Evolutionary conservation across 2,329 filamentous ascomycete genomes (phyloP).

Genomic region (Trichoderma simmonsii): DNA sequence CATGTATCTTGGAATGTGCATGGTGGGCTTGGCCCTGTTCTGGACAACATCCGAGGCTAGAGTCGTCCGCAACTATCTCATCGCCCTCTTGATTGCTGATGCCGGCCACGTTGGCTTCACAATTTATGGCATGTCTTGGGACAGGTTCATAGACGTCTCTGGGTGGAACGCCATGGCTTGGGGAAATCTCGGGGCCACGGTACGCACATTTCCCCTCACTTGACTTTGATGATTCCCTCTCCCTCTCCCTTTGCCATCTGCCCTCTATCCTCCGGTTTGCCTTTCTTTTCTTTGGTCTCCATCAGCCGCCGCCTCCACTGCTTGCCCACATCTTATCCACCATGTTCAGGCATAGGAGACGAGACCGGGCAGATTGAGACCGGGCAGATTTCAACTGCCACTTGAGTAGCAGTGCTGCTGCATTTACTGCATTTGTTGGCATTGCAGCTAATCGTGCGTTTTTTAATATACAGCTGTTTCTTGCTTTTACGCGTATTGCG

Average conservation of each 20-base stretch:
- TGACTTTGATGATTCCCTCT: neutral
- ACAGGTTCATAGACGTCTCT: constrained; percentile 49
- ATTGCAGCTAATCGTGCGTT: constrained; percentile 4
- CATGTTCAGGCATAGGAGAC: neutral
- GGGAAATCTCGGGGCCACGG: constrained; percentile 68
- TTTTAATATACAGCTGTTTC: constrained; percentile 40
- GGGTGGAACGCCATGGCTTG: constrained; percentile 69
- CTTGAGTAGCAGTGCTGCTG: neutral
- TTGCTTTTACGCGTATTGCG: constrained; percentile 54
- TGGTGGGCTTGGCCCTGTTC: constrained; percentile 62
- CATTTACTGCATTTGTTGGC: neutral
- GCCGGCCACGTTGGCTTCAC: constrained; percentile 57
- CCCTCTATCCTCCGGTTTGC: neutral
- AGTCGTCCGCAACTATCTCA: constrained; percentile 64
- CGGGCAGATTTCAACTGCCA: neutral
- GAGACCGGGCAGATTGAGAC: neutral
- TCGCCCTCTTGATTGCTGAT: constrained; percentile 64
- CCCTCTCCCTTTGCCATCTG: neutral
- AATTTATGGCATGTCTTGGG: constrained; percentile 20
- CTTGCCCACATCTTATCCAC: neutral
- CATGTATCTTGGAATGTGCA: constrained; percentile 61
- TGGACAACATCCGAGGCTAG: constrained; percentile 62
- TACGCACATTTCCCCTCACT: constrained; percentile 32
- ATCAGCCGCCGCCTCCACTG: neutral
- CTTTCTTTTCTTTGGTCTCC: neutral